Evolutionary conservation across 345 rosid species (phyloP).

Genomic region (Pugionium cornutum): DNA sequence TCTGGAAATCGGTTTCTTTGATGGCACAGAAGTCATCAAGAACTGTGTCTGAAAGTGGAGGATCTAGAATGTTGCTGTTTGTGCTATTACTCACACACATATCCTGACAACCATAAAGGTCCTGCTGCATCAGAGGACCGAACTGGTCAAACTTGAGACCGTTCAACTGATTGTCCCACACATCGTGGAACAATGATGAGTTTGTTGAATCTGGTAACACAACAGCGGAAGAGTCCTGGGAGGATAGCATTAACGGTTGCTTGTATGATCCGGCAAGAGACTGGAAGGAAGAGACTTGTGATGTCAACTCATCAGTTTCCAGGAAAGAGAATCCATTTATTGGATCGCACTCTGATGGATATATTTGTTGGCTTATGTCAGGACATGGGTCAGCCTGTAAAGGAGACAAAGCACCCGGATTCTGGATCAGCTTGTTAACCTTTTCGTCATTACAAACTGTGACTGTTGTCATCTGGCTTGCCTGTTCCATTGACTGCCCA

Average conservation of each 20-base stretch:
- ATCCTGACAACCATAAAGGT: conserved; percentile 56
- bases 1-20: conserved; percentile 68
- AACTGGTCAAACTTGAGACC: conserved; percentile 61
- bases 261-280: conserved; percentile 52
- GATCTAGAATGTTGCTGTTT: conserved; percentile 64
- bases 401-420: conserved; percentile 42
- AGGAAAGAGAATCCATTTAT: conserved; percentile 52
- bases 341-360: conserved; percentile 52
- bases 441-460: conserved; percentile 49
- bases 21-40: conserved; percentile 72
- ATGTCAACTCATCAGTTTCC: conserved; percentile 65
- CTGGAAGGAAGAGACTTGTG: conserved; percentile 48
- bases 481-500: conserved; percentile 52
- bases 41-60: conserved; percentile 69
- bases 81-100: conserved; percentile 52
- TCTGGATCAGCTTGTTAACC: conserved; percentile 46
- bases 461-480: conserved; percentile 46
- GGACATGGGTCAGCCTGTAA: conserved; percentile 47
- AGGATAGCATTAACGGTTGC: conserved; percentile 54
- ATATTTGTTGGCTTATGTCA: conserved; percentile 51
- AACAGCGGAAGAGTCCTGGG: conserved; percentile 61
- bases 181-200: conserved; percentile 54
- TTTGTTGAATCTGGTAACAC: conserved; percentile 40
- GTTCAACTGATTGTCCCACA: conserved; percentile 71
- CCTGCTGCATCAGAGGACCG: conserved; percentile 60